Evolutionary conservation across 164 flowering plant species (phyloP), one percentile per base, ranked within the genome.

Genomic region (Cinnamomum chago): DNA sequence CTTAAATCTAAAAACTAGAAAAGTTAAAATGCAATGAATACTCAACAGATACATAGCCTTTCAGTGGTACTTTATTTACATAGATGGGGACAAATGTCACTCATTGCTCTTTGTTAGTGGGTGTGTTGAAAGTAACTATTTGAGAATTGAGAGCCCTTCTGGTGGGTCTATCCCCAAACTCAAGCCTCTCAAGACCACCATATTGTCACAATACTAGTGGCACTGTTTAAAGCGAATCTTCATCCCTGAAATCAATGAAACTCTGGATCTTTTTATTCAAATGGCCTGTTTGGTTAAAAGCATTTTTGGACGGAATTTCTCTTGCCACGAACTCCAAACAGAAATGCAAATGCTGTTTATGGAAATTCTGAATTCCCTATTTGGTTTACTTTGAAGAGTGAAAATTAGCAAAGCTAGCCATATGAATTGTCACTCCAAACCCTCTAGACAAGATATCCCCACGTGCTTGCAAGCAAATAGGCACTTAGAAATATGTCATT

Each of bases 21-120:
- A 14, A 55, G 60, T 15, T 3, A 69, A 70, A 77, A 67, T 7
- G 72, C 50, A 72, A 58, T 72, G 50, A 72, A 52, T 73, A 50
- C 68, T 68, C 62, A 28, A 20, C 70, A 64, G 66, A 33, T 58
- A 60, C 65, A 6, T 55, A 55, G n/a, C 33, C 20, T 67, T 64
- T 23, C 70, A 70, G 76, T 70, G 76, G 22, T 13, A 58, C 65
- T 50, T 73, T 64, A 30, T 50, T 65, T 27, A 52, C 69, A 22
- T 23, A 7, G 75, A 72, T 9, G 52, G 55, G 58, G 68, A 72
- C 68, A 40, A 40, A 47, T 62, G 35, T 35, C 68, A 50, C 52
- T 60, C n/a, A 55, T 40, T 40, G 60, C n/a, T 55, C 60, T 18
- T 55, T 5, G 17, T 55, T 3, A 55, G 20, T 55, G 60, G 60